Base-by-base conservation (phyloP, 176 grass and related monocot species). In the Miscanthus lutarioriparius region DNA sequence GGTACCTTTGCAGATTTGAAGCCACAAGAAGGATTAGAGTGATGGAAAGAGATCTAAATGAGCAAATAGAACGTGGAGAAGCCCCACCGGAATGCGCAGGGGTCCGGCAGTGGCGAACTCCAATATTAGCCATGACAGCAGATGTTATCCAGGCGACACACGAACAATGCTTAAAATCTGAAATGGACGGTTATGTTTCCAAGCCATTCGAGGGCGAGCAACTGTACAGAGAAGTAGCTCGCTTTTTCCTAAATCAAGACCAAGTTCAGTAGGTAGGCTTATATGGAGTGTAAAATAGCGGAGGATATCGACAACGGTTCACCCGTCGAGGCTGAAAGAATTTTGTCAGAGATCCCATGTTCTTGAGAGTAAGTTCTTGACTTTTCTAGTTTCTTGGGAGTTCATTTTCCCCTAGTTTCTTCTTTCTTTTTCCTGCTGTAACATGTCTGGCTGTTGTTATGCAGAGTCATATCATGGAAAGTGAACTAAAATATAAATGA, bases 121-220 rank as follows among this genome's bases (percentile, higher is more conserved):
- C 97, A 6, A 99, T 99, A 87, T 80, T 99, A 67, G 97, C 97
- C 28, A 99, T 99, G 97, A 99, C 97, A 2, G 97, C 97, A 70
- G 97, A 99, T 80, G 97, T 99, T 41, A 99, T 99, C 77, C 97
- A 99, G 85, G 97, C 97, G 69, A 99, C 97, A 79, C 81, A 94
- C 22, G 97, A 99, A 87, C 26, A 96, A n/a, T 96, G 97, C 82
- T 76, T 99, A 47, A 94, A 72, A 81, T 86, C 51, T 30, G 93
- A 83, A 84, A 99, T 99, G 93, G 97, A 99, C 86, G 97, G 97
- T 40, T 99, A 99, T 77, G 97, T 99, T 43, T 96, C 90, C 30
- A 99, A 99, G 81, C 97, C 97, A 74, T 99, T 99, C 45, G 97
- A 99, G 94, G 97, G 93, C 44, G 93, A 99, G 63, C 97, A 99